Percentiles rank a stretch among this genome's conserved stretches.
Conservation (phyloP, 2,329 filamentous ascomycete genomes). For the Chaetomiaceae sp. region DNA sequence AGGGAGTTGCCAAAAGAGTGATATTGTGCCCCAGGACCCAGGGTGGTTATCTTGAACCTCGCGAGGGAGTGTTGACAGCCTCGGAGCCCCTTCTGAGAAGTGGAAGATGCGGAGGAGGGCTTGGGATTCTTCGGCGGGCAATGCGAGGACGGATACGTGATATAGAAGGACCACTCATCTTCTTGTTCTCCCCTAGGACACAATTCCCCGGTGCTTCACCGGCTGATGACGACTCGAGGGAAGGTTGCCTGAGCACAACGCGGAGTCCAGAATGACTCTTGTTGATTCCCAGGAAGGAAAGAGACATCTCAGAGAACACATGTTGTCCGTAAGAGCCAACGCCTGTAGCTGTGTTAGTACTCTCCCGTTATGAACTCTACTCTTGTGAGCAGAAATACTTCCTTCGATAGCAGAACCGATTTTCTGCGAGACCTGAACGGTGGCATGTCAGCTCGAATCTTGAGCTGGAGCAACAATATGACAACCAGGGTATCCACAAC, state of each 20-base stretch:
- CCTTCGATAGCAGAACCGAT: background rate
- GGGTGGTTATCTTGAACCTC: no score
- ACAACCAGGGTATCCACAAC: background rate
- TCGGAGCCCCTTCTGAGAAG: background rate
- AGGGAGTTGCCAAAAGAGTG: no score
- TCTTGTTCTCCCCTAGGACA: background rate
- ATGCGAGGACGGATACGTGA: slow-evolving; percentile 14
- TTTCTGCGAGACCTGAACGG: background rate
- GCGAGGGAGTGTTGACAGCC: background rate
- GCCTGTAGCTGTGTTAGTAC: background rate
- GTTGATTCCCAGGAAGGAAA: background rate
- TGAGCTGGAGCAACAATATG: background rate
- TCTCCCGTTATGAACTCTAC: no score
- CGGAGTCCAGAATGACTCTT: background rate
- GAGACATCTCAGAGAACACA: background rate
- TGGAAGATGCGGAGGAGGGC: slow-evolving; percentile 3
- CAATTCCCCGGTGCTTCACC: background rate
- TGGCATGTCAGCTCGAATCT: background rate
- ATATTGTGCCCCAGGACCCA: no score
- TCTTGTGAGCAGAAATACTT: background rate
- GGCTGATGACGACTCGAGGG: background rate
- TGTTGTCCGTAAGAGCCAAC: background rate
- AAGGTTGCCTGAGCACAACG: background rate
- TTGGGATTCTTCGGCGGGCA: background rate
- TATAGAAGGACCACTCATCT: slow-evolving; percentile 19